These are phyloP conservation scores for Mortierella sp. DNA, from an alignment of 371 early-diverging fungal genomes.

Conservation along the genomic window DNA sequence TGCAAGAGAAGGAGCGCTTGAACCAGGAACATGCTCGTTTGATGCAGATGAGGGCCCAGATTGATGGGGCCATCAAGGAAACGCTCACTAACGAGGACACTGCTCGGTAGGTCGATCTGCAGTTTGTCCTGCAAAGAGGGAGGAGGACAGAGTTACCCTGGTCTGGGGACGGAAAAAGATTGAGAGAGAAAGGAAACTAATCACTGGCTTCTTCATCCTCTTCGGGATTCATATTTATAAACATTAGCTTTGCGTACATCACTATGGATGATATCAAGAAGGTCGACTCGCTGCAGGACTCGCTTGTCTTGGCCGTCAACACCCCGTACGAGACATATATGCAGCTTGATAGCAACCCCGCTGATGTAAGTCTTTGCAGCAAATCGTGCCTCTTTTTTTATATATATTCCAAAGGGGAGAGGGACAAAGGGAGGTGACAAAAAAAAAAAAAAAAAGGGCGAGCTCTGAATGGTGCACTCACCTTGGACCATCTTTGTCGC, in stretches of 20 bases:
- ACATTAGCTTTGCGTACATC: constrained; percentile 41
- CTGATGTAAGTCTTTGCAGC: constrained; percentile 26
- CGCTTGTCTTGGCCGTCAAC: constrained; percentile 39
- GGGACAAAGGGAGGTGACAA: background rate
- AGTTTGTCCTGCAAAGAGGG: background rate
- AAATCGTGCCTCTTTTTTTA: background rate
- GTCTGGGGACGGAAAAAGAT: background rate
- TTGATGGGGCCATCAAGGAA: constrained; percentile 33
- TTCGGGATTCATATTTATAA: background rate
- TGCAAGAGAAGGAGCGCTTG: constrained; percentile 36
- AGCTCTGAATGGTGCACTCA: background rate
- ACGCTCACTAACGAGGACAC: constrained; percentile 43
- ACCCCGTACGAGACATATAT: constrained; percentile 49
- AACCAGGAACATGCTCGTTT: constrained; percentile 29
- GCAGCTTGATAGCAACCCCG: constrained; percentile 31
- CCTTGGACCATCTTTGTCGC: background rate
- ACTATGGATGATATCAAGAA: constrained; percentile 47
- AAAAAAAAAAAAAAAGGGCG: background rate
- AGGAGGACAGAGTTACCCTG: background rate
- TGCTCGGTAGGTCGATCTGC: constrained; percentile 23
- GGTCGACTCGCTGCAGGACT: constrained; percentile 44
- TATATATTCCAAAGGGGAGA: no score
- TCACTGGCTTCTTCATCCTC: background rate
- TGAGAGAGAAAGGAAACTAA: background rate
- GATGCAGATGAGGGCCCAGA: constrained; percentile 27